Evolutionary conservation across 2,329 filamentous ascomycete genomes (phyloP).

Genomic region (Aspergillus sp.): DNA sequence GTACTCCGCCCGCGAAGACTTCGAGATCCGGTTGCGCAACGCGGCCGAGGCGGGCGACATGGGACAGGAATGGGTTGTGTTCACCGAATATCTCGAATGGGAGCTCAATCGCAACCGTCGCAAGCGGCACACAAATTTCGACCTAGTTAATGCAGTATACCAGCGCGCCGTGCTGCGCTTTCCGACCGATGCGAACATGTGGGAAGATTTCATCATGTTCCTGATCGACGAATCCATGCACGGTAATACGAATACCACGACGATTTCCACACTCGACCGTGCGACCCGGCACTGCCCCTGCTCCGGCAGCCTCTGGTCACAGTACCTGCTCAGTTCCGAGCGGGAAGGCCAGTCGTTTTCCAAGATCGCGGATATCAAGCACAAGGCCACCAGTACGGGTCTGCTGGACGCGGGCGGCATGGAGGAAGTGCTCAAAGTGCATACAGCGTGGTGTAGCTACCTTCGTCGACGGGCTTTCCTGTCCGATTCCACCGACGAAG

Average conservation of each 20-base stretch:
- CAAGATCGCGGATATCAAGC: conserved; percentile 86
- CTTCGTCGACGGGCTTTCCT: conserved; percentile 82
- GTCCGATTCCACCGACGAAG: conserved; percentile 73
- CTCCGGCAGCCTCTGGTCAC: conserved; percentile 88
- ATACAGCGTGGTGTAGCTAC: conserved; percentile 92
- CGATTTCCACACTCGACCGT: conserved; percentile 74
- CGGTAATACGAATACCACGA: conserved; percentile 46
- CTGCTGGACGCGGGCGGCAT: conserved; percentile 83
- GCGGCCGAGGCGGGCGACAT: conserved; percentile 56
- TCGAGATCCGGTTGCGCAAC: conserved; percentile 56
- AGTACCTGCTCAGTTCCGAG: conserved; percentile 83
- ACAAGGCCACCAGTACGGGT: conserved; percentile 83
- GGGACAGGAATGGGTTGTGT: conserved; percentile 55
- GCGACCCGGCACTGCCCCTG: conserved; percentile 90
- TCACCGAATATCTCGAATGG: conserved; percentile 78
- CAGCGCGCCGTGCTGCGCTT: conserved; percentile 76
- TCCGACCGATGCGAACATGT: conserved; percentile 71
- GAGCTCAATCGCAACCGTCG: conserved; percentile 68
- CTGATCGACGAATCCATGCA: conserved; percentile 58
- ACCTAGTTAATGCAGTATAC: conserved; percentile 66
- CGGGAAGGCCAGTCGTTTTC: conserved; percentile 73
- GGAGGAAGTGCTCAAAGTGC: conserved; percentile 85
- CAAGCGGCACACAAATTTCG: conserved; percentile 56
- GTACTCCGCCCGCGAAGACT: conserved; percentile 55
- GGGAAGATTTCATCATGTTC: conserved; percentile 83